Conservation (phyloP, 306 rosid genomes). For the Sphenostylis stenocarpa region DNA sequence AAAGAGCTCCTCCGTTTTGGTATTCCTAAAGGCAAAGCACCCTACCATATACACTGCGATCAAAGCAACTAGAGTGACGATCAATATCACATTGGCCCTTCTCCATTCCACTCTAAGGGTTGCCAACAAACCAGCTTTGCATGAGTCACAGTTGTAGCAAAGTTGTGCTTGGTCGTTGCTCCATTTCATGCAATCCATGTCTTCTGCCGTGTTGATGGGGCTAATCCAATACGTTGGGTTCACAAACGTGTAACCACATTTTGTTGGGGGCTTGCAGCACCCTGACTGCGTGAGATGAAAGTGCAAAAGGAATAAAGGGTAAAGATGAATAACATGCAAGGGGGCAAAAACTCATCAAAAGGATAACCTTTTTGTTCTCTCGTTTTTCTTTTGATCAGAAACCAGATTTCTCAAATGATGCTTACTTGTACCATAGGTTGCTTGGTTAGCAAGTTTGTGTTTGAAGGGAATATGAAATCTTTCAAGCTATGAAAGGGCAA, state of each 20-base stretch:
- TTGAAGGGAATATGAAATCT: not conserved
- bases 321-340: not conserved
- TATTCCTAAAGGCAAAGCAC: constrained; percentile 75
- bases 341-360: not conserved
- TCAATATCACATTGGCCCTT: constrained; percentile 51
- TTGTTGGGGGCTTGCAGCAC: constrained; percentile 91
- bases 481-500: not conserved
- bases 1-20: constrained; percentile 76
- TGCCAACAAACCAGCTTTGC: constrained; percentile 85
- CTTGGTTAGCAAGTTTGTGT: constrained; percentile 15
- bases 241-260: constrained; percentile 83
- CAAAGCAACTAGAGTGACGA: constrained; percentile 54
- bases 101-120: constrained; percentile 73
- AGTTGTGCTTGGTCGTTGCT: constrained; percentile 82
- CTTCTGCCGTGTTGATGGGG: constrained; percentile 61
- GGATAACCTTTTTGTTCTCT: not conserved
- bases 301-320: not conserved
- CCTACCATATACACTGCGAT: constrained; percentile 55
- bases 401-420: not conserved
- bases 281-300: constrained; percentile 56
- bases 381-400: not conserved
- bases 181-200: constrained; percentile 74
- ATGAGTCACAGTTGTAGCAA: constrained; percentile 74
- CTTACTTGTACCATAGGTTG: not conserved
- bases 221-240: constrained; percentile 94